Evolutionary conservation across 257 asterid species (phyloP).

Genomic region (Anisodus tanguticus): DNA sequence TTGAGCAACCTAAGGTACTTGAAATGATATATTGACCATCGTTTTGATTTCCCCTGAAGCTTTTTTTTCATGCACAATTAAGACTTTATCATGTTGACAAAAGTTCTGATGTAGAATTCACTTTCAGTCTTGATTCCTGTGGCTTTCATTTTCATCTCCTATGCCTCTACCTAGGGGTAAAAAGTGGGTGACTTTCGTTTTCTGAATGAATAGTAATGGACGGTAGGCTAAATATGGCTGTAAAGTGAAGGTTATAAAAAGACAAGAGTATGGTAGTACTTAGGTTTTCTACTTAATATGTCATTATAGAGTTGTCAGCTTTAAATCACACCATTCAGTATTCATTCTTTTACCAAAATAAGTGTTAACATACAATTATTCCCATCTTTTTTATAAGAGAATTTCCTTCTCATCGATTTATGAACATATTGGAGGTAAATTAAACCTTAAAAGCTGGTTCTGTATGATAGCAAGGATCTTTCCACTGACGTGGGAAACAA

Average conservation of each 20-base stretch:
- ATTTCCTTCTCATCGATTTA: neutral
- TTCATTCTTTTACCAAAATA: neutral
- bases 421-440: conserved; percentile 10
- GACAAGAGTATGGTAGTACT: neutral
- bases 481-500: neutral
- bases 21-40: conserved; percentile 31
- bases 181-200: neutral
- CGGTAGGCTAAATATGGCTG: neutral
- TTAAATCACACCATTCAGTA: neutral
- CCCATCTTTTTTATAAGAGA: neutral
- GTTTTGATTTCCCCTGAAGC: conserved; percentile 28
- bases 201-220: conserved; percentile 14
- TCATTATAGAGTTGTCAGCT: neutral
- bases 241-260: neutral
- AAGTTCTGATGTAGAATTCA: neutral
- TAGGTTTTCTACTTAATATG: neutral
- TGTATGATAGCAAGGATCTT: conserved; percentile 4
- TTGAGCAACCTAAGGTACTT: conserved; percentile 76
- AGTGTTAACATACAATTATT: neutral
- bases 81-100: neutral
- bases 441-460: neutral
- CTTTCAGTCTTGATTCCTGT: neutral
- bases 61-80: conserved; percentile 21
- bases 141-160: conserved; percentile 21
- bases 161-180: conserved; percentile 10